Conservation (phyloP, 352 stramenopile species). For the Globisporangium radiosum region DNA sequence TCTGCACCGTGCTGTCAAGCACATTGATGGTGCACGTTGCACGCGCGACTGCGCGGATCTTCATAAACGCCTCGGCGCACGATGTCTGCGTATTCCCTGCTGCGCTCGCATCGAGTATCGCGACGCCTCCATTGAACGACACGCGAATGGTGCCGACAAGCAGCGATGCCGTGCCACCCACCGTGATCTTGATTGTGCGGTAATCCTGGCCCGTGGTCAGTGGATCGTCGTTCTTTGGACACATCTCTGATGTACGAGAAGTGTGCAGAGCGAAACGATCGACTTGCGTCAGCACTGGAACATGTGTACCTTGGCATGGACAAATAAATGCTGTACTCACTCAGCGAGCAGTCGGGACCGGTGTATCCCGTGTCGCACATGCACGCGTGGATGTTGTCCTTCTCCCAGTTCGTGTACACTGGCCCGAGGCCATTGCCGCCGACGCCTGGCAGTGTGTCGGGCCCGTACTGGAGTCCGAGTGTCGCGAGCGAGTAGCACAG, state of each 20-base stretch:
- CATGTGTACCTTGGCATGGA: not conserved
- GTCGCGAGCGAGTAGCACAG: constrained; percentile 51
- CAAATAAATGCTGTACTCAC: constrained; percentile 22
- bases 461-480: constrained; percentile 42
- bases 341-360: constrained; percentile 76
- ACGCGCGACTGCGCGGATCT: constrained; percentile 30
- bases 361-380: constrained; percentile 81
- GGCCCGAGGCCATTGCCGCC: constrained; percentile 39
- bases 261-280: not conserved
- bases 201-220: constrained; percentile 64
- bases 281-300: not conserved
- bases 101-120: constrained; percentile 30
- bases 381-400: constrained; percentile 65
- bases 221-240: constrained; percentile 83
- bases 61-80: constrained; percentile 36
- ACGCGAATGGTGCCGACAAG: constrained; percentile 31
- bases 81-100: constrained; percentile 22
- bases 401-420: constrained; percentile 84
- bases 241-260: constrained; percentile 42
- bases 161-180: constrained; percentile 22
- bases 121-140: constrained; percentile 44
- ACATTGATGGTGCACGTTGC: constrained; percentile 31
- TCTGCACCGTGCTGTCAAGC: constrained; percentile 30
- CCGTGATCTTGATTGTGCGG: constrained; percentile 49
- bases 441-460: constrained; percentile 25